Conservation (phyloP, 208 protist species). For the Blastocrithidia nonstop region DNA sequence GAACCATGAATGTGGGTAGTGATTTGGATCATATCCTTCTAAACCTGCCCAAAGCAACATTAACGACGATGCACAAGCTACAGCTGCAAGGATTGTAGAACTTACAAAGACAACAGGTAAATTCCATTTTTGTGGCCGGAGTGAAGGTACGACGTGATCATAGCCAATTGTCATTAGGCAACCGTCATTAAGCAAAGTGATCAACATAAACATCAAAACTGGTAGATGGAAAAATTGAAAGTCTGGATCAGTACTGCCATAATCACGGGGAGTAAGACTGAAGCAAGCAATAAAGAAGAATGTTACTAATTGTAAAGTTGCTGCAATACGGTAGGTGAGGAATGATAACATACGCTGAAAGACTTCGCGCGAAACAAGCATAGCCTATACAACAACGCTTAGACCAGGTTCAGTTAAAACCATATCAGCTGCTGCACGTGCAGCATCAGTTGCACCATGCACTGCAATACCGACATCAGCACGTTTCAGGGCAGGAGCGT, state of each 20-base stretch:
- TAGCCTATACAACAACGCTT: constrained; percentile 86
- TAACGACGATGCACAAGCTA: constrained; percentile 54
- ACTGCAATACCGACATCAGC: constrained; percentile 95
- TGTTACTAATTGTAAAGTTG: constrained; percentile 64
- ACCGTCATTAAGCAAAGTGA: constrained; percentile 76
- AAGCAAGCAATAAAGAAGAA: constrained; percentile 87
- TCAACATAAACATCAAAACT: constrained; percentile 85
- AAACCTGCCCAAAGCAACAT: constrained; percentile 44
- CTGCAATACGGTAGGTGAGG: constrained; percentile 64
- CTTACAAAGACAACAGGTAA: constrained; percentile 40
- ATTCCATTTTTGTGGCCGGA: constrained; percentile 53
- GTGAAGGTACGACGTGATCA: constrained; percentile 34
- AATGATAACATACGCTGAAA: constrained; percentile 91
- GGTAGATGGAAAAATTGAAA: constrained; percentile 78
- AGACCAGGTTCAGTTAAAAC: constrained; percentile 88
- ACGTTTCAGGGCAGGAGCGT: constrained; percentile 90
- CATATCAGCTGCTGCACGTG: constrained; percentile 90
- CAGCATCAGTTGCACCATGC: constrained; percentile 85
- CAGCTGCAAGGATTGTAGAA: constrained; percentile 30
- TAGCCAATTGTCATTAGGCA: constrained; percentile 65
- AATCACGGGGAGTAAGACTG: constrained; percentile 43
- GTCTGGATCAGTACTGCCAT: constrained; percentile 34
- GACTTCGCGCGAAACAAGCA: constrained; percentile 85
- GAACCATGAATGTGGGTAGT: constrained; percentile 47
- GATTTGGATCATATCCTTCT: constrained; percentile 19